Percentiles rank a stretch among this genome's conserved stretches.
These are phyloP conservation scores for Suhomyces vadensis DNA, from an alignment of 805 yeast species.

Conservation along the genomic window DNA sequence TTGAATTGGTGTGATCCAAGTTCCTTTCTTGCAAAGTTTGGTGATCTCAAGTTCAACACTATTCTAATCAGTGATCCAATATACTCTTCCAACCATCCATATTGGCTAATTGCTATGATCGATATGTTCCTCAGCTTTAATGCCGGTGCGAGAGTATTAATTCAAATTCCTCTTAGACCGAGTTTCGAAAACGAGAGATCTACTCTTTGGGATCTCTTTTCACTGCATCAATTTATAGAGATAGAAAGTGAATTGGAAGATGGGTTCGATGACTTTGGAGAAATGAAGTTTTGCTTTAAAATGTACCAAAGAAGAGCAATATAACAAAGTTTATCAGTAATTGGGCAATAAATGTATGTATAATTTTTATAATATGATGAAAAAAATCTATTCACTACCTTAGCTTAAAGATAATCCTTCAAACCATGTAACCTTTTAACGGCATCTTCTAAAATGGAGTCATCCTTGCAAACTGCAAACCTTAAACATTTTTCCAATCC, in stretches of 20 bases:
- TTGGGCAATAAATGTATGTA: background rate
- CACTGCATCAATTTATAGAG: conserved; percentile 34
- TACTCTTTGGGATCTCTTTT: conserved; percentile 56
- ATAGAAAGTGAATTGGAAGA: conserved; percentile 46
- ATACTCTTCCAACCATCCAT: conserved; percentile 80
- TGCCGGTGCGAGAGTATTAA: conserved; percentile 47
- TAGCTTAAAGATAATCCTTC: conserved; percentile 53
- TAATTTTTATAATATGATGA: background rate
- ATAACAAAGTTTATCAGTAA: no score
- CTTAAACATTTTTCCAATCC: conserved; percentile 84
- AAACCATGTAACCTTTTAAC: conserved; percentile 70
- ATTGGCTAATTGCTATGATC: conserved; percentile 65
- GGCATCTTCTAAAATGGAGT: conserved; percentile 75
- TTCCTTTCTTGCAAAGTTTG: conserved; percentile 27
- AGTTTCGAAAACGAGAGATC: conserved; percentile 67
- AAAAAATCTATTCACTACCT: background rate
- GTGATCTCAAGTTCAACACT: conserved; percentile 48
- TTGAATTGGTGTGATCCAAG: conserved; percentile 79
- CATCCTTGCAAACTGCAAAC: conserved; percentile 96
- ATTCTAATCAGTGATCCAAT: conserved; percentile 85
- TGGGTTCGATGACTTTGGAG: conserved; percentile 88
- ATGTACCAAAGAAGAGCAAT: conserved; percentile 9
- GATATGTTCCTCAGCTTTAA: conserved; percentile 40
- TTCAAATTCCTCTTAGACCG: conserved; percentile 76
- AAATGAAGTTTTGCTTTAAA: conserved; percentile 57